Conservation (phyloP, 345 rosid species). For the Corchorus capsularis region DNA sequence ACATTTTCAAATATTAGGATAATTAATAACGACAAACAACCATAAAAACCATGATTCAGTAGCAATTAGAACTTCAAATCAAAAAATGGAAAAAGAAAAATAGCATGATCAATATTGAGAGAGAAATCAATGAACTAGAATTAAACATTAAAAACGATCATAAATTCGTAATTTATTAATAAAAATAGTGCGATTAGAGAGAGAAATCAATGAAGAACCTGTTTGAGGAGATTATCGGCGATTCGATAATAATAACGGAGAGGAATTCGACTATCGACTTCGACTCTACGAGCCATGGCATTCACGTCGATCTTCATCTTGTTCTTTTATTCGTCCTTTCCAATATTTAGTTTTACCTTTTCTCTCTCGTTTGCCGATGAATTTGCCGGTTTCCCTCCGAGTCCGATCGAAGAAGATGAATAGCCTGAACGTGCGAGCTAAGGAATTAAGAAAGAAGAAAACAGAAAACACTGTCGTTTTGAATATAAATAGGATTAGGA, state of each 20-base stretch:
- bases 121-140: neutral
- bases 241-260: constrained; percentile 79
- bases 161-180: neutral
- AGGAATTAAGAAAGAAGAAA: neutral
- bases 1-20: neutral
- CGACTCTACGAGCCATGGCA: constrained; percentile 58
- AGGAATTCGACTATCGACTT: constrained; percentile 76
- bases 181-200: neutral
- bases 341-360: too few relatives aligned
- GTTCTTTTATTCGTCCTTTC: constrained; percentile 1
- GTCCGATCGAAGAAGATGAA: constrained; percentile 3
- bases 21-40: neutral
- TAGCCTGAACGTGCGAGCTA: neutral
- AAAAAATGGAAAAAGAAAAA: neutral
- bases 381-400: neutral
- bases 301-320: constrained; percentile 72
- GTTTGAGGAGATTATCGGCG: constrained; percentile 91
- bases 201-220: constrained; percentile 40
- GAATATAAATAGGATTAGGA: neutral
- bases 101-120: neutral
- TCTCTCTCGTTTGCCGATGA: neutral
- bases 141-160: neutral
- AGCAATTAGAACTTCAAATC: neutral
- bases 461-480: neutral
- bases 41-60: neutral